Base-by-base conservation (phyloP, 2,329 filamentous ascomycete species). In the Penicillium sp. region DNA sequence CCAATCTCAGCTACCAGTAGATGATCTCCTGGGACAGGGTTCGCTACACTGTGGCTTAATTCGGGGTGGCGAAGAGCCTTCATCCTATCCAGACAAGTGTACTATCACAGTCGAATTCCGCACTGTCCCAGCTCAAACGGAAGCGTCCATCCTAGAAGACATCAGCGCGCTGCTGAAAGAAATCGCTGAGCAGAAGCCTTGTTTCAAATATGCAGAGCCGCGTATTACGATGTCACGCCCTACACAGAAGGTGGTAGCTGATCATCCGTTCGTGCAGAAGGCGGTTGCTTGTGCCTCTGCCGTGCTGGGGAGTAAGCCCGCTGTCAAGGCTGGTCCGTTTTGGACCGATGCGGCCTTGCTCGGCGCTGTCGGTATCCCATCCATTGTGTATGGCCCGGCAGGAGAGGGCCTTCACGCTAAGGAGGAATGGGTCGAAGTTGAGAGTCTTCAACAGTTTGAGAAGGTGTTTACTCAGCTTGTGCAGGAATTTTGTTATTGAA, bases 341-440 rank as follows among this genome's bases (percentile, higher is more conserved):
- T 84, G 81, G 82, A 80, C 78, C 0, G 80, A 84, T 62, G 79
- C 76, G n/a, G 81, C 81, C 2, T 64, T 83, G 13, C 60, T 84
- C 0, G 70, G 73, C 0, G 71, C 76, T 19, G 70, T 67, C 15
- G 81, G 79, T 0, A 79, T 83, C 29, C 75, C 79, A 0, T 67
- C 75, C 0, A 67, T 84, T 16, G 70, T 83, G 1, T 82, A 76
- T 65, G 79, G 81, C 0, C 79, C 79, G 0, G 67, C 64, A 9
- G 81, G 80, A 0, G 73, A 76, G n/a, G 82, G 82, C 0, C 59
- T 83, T 4, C 80, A 84, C 61, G 73, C 70, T 1, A 80, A 78
- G 49, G 76, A 80, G 54, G 81, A 84, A 66, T 82, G 76, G 75
- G 80, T 79, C 0, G 74, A 79, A 23, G 69, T 77, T 2, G 63